A percentile compares a stretch with the other conserved stretches of the same genome.
Evolutionary conservation across 2,329 filamentous ascomycete genomes (phyloP).

Genomic region (Aspergillus tamarii): DNA sequence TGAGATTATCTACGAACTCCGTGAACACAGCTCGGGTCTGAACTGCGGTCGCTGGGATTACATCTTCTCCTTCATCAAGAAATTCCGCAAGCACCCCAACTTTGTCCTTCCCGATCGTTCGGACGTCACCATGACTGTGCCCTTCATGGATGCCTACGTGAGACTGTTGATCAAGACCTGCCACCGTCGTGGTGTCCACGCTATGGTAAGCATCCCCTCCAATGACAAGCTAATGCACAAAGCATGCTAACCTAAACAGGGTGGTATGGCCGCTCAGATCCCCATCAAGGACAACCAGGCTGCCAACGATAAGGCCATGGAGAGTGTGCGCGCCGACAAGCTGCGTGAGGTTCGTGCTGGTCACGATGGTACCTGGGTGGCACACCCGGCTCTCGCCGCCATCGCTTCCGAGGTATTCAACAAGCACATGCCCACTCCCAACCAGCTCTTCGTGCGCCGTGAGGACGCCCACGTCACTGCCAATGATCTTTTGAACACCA

Average conservation of each 20-base stretch:
- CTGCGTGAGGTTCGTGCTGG: slow-evolving; percentile 92
- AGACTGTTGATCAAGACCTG: slow-evolving; percentile 98
- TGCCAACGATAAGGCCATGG: slow-evolving; percentile 94
- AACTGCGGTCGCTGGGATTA: slow-evolving; percentile 99
- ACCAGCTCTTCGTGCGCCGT: slow-evolving; percentile 88
- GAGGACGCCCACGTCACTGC: slow-evolving; percentile 85
- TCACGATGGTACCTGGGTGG: slow-evolving; percentile 97
- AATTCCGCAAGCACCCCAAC: slow-evolving; percentile 91
- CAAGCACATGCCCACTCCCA: slow-evolving; percentile 97
- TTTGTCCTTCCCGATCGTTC: slow-evolving; percentile 93
- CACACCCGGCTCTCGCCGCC: slow-evolving; percentile 85
- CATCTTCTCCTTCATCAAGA: slow-evolving; percentile 99
- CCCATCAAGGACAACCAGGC: slow-evolving; percentile 93
- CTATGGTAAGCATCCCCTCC: slow-evolving; percentile 65
- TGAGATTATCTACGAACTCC: slow-evolving; percentile 99
- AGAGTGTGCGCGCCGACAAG: slow-evolving; percentile 90
- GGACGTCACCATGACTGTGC: slow-evolving; percentile 93
- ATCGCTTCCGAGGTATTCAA: slow-evolving; percentile 96
- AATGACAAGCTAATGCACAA: neutral
- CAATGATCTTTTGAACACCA: slow-evolving; percentile 97
- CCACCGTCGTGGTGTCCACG: slow-evolving; percentile 94
- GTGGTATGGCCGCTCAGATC: slow-evolving; percentile 98
- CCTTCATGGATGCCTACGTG: slow-evolving; percentile 98
- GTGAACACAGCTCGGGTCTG: slow-evolving; percentile 91
- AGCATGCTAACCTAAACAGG: slow-evolving; percentile 33